Percentiles rank a stretch among this genome's conserved stretches.
These are phyloP conservation scores for Suhomyces panamericanus DNA, from an alignment of 1,139 yeast species.

Conservation along the genomic window DNA sequence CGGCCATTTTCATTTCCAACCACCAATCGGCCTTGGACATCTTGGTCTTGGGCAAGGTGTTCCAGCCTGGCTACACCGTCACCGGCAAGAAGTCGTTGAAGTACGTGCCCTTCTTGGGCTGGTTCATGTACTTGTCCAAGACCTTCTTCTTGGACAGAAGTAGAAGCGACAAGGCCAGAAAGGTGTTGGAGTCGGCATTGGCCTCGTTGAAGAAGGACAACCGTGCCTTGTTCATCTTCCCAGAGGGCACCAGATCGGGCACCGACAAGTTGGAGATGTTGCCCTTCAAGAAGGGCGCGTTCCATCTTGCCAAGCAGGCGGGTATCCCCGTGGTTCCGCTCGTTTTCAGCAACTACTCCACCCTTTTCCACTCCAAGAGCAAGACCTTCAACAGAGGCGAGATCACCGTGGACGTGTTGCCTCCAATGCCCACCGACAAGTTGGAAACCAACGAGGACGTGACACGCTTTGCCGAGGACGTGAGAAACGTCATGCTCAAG, in stretches of 20 bases:
- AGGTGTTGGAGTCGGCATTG: slow-evolving; percentile 71
- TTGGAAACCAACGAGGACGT: slow-evolving; percentile 60
- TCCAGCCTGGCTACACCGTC: slow-evolving; percentile 88
- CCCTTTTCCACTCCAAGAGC: slow-evolving; percentile 60
- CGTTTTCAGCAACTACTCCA: slow-evolving; percentile 82
- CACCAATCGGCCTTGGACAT: slow-evolving; percentile 92
- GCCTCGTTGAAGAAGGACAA: slow-evolving; percentile 55
- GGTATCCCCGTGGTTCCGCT: slow-evolving; percentile 85
- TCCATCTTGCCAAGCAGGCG: slow-evolving; percentile 94
- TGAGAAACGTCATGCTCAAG: slow-evolving; percentile 36
- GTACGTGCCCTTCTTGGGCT: slow-evolving; percentile 89
- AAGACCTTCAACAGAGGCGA: slow-evolving; percentile 62
- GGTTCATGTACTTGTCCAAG: slow-evolving; percentile 91
- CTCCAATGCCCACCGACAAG: slow-evolving; percentile 61
- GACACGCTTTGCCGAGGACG: slow-evolving; percentile 43
- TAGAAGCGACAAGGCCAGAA: slow-evolving; percentile 73
- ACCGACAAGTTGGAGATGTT: slow-evolving; percentile 64
- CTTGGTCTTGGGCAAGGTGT: slow-evolving; percentile 71
- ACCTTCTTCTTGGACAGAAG: slow-evolving; percentile 87
- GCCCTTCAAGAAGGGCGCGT: slow-evolving; percentile 96
- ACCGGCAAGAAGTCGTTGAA: slow-evolving; percentile 87
- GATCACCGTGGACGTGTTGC: slow-evolving; percentile 63
- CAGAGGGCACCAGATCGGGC: slow-evolving; percentile 94
- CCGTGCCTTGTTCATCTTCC: slow-evolving; percentile 81
- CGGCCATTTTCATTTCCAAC: slow-evolving; percentile 83